These are phyloP conservation scores for Apiotrichum veenhuisii DNA, from an alignment of 1,284 basidiomycete genomes.

Conservation along the genomic window DNA sequence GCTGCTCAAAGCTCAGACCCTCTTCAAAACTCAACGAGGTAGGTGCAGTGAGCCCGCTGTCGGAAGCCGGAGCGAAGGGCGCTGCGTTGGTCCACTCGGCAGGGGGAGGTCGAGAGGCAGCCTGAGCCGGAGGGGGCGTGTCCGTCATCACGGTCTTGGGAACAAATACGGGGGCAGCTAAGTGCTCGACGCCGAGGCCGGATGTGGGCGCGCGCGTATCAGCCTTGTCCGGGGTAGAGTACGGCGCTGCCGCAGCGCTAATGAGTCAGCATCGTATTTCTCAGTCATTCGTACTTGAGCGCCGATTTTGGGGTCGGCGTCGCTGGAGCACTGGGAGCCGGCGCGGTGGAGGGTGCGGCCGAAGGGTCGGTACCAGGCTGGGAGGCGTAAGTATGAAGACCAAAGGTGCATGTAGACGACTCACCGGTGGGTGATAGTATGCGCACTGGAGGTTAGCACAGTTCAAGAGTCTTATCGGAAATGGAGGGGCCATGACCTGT, in stretches of 20 bases:
- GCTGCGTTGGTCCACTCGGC: slow-evolving; percentile 17
- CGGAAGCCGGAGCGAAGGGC: slow-evolving; percentile 10
- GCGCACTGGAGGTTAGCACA: slow-evolving; percentile 53
- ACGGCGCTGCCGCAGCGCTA: slow-evolving; percentile 10
- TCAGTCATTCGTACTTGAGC: slow-evolving; percentile 10
- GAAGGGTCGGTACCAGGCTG: slow-evolving; percentile 19
- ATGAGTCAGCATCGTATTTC: background rate
- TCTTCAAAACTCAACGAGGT: slow-evolving; percentile 18
- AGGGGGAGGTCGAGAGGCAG: background rate
- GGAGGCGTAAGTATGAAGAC: background rate
- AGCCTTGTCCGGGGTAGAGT: slow-evolving; percentile 52
- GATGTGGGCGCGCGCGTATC: slow-evolving; percentile 9
- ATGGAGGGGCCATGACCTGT: background rate
- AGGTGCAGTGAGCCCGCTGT: background rate
- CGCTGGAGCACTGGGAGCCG: slow-evolving; percentile 1
- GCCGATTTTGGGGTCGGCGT: slow-evolving; percentile 11
- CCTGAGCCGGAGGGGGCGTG: slow-evolving; percentile 6
- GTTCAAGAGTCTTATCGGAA: background rate
- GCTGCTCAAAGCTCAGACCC: slow-evolving; percentile 14
- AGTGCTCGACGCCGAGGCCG: slow-evolving; percentile 29
- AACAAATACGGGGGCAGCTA: slow-evolving; percentile 72
- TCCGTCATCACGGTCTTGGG: slow-evolving; percentile 58
- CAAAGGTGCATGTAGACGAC: slow-evolving; percentile 47
- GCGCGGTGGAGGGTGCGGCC: background rate
- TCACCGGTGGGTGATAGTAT: slow-evolving; percentile 72